These are phyloP conservation scores for Stagonosporopsis cucurbitacearum DNA, from an alignment of 2,329 filamentous ascomycete species.

Conservation along the genomic window DNA sequence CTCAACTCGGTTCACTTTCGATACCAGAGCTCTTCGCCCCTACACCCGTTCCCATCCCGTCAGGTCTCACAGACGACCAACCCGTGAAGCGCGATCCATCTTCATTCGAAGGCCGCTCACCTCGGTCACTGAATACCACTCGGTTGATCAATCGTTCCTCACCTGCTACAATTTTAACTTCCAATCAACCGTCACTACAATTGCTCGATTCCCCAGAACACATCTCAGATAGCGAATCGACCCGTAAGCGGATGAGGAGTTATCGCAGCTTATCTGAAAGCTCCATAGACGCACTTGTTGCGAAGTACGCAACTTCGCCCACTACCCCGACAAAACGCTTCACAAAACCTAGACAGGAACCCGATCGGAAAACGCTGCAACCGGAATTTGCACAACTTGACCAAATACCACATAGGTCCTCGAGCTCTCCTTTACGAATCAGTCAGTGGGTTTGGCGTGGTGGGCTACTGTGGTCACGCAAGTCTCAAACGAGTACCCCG, in stretches of 20 bases:
- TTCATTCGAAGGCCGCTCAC: not conserved
- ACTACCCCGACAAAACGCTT: not conserved
- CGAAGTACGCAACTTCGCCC: slow-evolving; percentile 6
- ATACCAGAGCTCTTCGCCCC: slow-evolving; percentile 24
- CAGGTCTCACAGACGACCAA: slow-evolving; percentile 20
- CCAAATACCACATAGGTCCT: slow-evolving; percentile 27
- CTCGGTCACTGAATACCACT: slow-evolving; percentile 12
- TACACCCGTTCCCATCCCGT: slow-evolving; percentile 2
- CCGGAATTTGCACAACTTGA: not conserved
- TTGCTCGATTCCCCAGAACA: not conserved
- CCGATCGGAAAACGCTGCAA: not conserved
- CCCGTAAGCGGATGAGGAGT: slow-evolving; percentile 1
- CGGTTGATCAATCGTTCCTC: not conserved
- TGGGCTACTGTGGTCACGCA: slow-evolving; percentile 28
- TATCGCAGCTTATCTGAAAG: slow-evolving; percentile 18
- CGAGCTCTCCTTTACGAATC: slow-evolving; percentile 42
- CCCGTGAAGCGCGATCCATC: slow-evolving; percentile 14
- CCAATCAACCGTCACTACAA: not conserved
- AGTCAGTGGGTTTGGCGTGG: slow-evolving; percentile 41
- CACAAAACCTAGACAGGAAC: slow-evolving; percentile 2
- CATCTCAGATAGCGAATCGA: not conserved
- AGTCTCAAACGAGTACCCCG: slow-evolving; percentile 46
- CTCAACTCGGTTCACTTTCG: slow-evolving; percentile 24
- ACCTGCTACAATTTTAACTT: no score
- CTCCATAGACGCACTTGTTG: slow-evolving; percentile 2